Evolutionary conservation across 2,329 filamentous ascomycete genomes (phyloP), one percentile per base, ranked within the genome.

Genomic region (Penicillium expansum): DNA sequence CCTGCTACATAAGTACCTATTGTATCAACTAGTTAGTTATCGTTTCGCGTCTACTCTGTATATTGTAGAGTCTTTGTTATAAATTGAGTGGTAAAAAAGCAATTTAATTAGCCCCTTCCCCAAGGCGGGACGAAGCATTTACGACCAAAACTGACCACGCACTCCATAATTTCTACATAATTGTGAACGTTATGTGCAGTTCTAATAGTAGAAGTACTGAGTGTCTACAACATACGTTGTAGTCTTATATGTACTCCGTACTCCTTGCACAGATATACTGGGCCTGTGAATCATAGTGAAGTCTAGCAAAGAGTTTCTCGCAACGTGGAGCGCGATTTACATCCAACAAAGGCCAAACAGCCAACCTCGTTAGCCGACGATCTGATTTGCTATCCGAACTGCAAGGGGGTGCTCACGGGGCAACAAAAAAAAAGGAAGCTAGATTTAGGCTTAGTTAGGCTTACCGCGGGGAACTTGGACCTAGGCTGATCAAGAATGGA

Each of bases 361-460:
- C 35, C 38, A 39, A 48, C 39, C 42, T 42, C 13, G 14, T 55
- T 32, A 22, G 30, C 27, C 16, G 24, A 47, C 6, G 29, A 63
- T 52, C 51, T 53, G 59, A 61, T 62, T 63, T 42, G 60, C 22
- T 37, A 27, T 49, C n/a, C 29, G 2, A 5, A 30, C 51, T 61
- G 59, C 53, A 64, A 65, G 61, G 62, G 62, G 58, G 52, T 50
- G 27, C 43, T 51, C 43, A 52, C 24, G 37, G 42, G 41, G 27
- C 11, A 52, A 20, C 32, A 11, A 47, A 44, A 35, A 32, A 37
- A 44, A 10, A n/a, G n/a, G 22, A 38, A 48, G 42, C 42, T 48
- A 53, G 51, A 38, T 33, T 51, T 43, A 51, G 48, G 29, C 37
- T 43, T 43, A 43, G 39, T 44, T 45, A 42, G 49, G 33, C 27